A percentile compares a stretch with the other conserved stretches of the same genome.
Evolutionary conservation across 2,329 filamentous ascomycete genomes (phyloP).

Genomic region (Trichoderma simmonsii): DNA sequence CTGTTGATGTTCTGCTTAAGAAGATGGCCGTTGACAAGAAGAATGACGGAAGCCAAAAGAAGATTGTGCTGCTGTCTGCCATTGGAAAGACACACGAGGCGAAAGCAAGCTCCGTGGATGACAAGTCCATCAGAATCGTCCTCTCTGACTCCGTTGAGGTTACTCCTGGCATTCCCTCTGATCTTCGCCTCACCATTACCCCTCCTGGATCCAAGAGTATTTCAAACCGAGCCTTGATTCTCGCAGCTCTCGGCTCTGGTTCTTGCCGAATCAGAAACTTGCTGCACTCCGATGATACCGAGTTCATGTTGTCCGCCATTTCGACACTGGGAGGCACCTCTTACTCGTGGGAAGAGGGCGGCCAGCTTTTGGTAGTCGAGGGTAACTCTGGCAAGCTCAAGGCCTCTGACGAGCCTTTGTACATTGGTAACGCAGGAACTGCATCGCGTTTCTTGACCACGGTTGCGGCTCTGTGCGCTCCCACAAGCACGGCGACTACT

Average conservation of each 20-base stretch:
- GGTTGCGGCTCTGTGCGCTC: conserved; percentile 77
- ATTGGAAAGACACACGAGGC: conserved; percentile 87
- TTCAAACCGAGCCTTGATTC: conserved; percentile 90
- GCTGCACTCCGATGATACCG: conserved; percentile 92
- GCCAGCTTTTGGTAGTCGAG: conserved; percentile 83
- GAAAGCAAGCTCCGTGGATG: conserved; percentile 84
- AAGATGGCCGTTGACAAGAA: conserved; percentile 99
- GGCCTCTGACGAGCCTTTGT: conserved; percentile 74
- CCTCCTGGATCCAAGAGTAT: conserved; percentile 97
- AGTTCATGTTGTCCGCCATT: conserved; percentile 96
- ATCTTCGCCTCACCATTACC: conserved; percentile 69
- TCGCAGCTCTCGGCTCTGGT: conserved; percentile 84
- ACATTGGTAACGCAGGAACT: conserved; percentile 94
- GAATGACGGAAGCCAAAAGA: conserved; percentile 93
- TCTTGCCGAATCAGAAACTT: conserved; percentile 87
- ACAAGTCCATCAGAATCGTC: conserved; percentile 76
- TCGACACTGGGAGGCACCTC: conserved; percentile 78
- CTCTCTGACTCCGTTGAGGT: conserved; percentile 77
- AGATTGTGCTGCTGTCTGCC: conserved; percentile 85
- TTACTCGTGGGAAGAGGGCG: conserved; percentile 91
- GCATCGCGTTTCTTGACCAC: conserved; percentile 94
- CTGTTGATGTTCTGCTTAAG: conserved; percentile 77
- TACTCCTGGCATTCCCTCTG: conserved; percentile 64
- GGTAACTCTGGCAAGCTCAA: conserved; percentile 84
- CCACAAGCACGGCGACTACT: conserved; percentile 55